phyloP scores from a whole-genome alignment of 208 protist genomes.

The Leishmania aethiopica region DNA sequence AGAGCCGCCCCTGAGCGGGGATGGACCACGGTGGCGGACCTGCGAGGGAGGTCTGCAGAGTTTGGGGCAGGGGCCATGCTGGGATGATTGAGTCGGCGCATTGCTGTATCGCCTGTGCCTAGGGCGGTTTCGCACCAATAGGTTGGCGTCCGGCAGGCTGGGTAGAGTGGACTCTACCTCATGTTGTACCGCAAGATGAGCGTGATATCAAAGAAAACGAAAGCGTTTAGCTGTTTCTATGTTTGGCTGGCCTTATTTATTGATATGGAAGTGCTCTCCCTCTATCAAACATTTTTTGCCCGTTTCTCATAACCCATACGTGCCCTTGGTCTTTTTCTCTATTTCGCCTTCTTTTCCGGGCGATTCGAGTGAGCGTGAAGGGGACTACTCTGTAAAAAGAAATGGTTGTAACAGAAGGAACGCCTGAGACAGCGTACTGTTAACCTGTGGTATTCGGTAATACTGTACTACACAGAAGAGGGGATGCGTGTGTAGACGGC shows the following conservation, averaged over 20 bases:
- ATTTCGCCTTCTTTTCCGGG: neutral
- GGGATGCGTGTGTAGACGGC: no score
- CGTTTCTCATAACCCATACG: neutral
- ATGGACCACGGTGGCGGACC: no score
- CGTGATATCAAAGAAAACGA: neutral
- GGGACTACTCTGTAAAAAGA: neutral
- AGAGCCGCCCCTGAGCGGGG: no score
- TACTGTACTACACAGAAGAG: no score
- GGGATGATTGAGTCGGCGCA: neutral
- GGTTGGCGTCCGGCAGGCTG: neutral
- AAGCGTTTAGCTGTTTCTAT: neutral
- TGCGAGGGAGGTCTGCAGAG: neutral
- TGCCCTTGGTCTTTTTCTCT: neutral
- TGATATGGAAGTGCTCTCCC: neutral
- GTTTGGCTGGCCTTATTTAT: neutral
- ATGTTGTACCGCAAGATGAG: neutral
- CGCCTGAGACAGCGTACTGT: neutral
- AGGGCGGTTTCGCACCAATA: neutral
- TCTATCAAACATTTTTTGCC: neutral
- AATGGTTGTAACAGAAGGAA: neutral
- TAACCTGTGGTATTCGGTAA: neutral
- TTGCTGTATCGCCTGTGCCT: neutral
- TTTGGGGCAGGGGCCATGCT: neutral
- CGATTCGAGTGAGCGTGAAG: neutral
- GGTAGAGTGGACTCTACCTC: neutral